Percentiles rank a stretch among this genome's conserved stretches.
Conservation (phyloP, 352 stramenopile genomes). For the Globisporangium mamillatum region DNA sequence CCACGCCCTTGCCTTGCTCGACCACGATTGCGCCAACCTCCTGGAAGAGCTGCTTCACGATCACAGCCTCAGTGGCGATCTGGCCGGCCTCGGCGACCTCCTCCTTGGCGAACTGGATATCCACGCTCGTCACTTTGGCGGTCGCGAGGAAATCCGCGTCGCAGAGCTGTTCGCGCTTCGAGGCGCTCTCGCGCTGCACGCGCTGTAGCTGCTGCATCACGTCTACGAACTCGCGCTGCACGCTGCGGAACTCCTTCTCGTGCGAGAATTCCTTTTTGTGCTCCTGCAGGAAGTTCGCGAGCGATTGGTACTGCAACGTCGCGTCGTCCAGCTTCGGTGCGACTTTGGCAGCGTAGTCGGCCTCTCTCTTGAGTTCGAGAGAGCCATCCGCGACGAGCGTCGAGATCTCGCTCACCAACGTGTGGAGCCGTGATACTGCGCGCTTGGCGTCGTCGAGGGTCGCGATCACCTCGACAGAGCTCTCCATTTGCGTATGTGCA, state of each 20-base stretch:
- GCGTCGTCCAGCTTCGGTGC: constrained; percentile 53
- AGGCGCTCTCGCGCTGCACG: constrained; percentile 49
- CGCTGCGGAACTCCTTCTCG: constrained; percentile 40
- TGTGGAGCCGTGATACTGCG: constrained; percentile 32
- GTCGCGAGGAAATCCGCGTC: constrained; percentile 65
- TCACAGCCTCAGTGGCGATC: constrained; percentile 56
- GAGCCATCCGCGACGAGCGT: constrained; percentile 30
- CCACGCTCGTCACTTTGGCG: constrained; percentile 53
- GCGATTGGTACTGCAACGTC: constrained; percentile 53
- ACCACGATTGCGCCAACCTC: constrained; percentile 59
- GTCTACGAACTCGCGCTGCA: constrained; percentile 60
- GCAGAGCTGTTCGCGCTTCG: constrained; percentile 58
- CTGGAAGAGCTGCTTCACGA: constrained; percentile 70
- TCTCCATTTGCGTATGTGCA: constrained; percentile 3
- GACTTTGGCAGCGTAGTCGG: constrained; percentile 50
- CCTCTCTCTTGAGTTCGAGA: constrained; percentile 36
- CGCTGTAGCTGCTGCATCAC: constrained; percentile 73
- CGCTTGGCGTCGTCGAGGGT: constrained; percentile 43
- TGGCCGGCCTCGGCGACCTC: constrained; percentile 65
- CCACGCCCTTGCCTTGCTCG: constrained; percentile 65
- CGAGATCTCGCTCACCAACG: constrained; percentile 38
- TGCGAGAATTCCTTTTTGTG: constrained; percentile 53
- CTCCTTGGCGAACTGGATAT: constrained; percentile 76
- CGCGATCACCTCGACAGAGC: constrained; percentile 24
- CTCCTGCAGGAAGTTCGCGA: constrained; percentile 60